Conservation (phyloP, 1,139 yeast species). For the Lodderomyces pseudojiufengensis region DNA sequence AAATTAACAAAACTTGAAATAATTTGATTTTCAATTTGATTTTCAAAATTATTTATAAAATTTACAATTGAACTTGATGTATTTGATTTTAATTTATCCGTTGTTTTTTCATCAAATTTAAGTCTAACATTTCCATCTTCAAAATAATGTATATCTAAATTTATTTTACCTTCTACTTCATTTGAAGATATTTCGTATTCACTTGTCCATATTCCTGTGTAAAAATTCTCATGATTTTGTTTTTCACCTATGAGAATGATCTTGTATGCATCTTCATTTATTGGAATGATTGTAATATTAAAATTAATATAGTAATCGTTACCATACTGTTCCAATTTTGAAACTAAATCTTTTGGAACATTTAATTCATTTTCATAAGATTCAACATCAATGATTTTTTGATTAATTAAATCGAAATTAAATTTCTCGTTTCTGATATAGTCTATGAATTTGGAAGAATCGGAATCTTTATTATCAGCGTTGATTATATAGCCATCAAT, state of each 20-base stretch:
- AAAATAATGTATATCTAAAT: constrained; percentile 81
- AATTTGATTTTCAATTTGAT: constrained; percentile 54
- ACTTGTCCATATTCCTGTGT: constrained; percentile 89
- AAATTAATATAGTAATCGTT: constrained; percentile 47
- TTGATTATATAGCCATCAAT: constrained; percentile 35
- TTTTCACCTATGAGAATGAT: constrained; percentile 68
- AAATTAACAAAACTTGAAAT: constrained; percentile 64
- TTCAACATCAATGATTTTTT: constrained; percentile 51
- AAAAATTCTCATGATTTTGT: constrained; percentile 71
- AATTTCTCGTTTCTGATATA: constrained; percentile 46
- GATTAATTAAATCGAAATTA: constrained; percentile 54
- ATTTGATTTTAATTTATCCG: constrained; percentile 18
- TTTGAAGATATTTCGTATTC: constrained; percentile 46
- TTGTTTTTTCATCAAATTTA: constrained; percentile 43
- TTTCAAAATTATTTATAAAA: constrained; percentile 58
- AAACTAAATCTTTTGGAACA: constrained; percentile 29
- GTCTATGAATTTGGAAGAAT: constrained; percentile 39
- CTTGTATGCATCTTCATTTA: constrained; percentile 20
- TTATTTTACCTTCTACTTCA: constrained; percentile 50
- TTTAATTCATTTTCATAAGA: constrained; percentile 22
- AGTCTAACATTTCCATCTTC: constrained; percentile 95
- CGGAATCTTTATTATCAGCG: constrained; percentile 28
- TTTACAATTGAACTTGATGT: constrained; percentile 39
- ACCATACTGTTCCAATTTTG: constrained; percentile 37
- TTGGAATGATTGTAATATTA: constrained; percentile 44